Conservation (phyloP, 2,329 filamentous ascomycete genomes). For the Coniosporium tulheliwenetii region DNA sequence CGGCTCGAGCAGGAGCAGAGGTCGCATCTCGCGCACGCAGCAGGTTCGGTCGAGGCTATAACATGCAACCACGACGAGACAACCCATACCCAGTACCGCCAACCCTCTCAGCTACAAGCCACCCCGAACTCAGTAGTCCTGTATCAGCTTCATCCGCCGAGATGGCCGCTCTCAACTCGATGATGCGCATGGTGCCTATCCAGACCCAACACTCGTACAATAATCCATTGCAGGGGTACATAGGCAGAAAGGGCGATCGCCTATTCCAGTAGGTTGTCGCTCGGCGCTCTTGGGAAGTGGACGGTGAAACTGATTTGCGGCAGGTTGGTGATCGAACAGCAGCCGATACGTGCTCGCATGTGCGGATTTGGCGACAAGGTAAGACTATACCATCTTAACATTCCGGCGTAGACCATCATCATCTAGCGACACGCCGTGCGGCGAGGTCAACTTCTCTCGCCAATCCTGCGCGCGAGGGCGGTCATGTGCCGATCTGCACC, state of each 20-base stretch:
- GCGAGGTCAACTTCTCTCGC: no score
- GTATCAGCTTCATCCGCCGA: not conserved
- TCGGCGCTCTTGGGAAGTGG: not conserved
- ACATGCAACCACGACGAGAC: not conserved
- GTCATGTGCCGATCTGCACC: no score
- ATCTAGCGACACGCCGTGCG: no score
- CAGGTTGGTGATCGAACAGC: constrained; percentile 70
- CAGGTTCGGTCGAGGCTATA: not conserved
- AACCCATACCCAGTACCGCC: not conserved
- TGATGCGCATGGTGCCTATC: not conserved
- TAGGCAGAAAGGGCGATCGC: not conserved
- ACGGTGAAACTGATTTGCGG: constrained; percentile 10
- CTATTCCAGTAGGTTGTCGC: not conserved
- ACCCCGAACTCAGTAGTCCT: not conserved
- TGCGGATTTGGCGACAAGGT: constrained; percentile 98
- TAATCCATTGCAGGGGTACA: not conserved
- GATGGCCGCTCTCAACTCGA: not conserved
- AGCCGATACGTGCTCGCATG: constrained; percentile 88
- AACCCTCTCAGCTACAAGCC: not conserved
- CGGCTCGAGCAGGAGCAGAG: no score
- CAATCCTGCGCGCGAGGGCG: no score
- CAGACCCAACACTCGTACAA: not conserved
- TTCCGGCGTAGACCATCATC: no score
- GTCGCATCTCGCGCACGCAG: no score
- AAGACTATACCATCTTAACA: constrained; percentile 9